Evolutionary conservation across 257 asterid genomes (phyloP).

Genomic region (Primulina tabacum): DNA sequence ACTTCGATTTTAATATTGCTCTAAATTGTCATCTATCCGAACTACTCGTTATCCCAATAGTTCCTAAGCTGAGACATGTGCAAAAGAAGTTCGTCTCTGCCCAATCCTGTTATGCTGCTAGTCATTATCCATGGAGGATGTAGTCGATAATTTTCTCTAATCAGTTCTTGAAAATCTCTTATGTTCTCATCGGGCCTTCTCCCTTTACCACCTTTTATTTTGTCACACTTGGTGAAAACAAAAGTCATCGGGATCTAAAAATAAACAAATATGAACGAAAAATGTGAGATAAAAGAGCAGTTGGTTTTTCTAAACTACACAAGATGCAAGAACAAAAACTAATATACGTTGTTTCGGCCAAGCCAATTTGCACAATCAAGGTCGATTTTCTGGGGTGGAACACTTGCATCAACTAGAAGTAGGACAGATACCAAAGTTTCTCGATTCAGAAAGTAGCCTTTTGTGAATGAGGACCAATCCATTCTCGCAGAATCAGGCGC

Average conservation of each 20-base stretch:
- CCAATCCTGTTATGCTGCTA: constrained; percentile 82
- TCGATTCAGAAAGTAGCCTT: constrained; percentile 80
- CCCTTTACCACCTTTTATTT: constrained; percentile 71
- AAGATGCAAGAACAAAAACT: constrained; percentile 12
- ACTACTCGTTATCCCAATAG: not conserved
- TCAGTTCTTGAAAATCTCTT: constrained; percentile 48
- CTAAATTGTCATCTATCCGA: no score
- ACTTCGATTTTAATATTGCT: not conserved
- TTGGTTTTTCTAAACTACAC: not conserved
- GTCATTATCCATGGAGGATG: constrained; percentile 94
- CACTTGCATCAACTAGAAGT: constrained; percentile 86
- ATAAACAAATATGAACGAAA: not conserved
- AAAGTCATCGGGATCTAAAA: constrained; percentile 81
- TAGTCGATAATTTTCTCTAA: constrained; percentile 45
- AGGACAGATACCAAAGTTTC: constrained; percentile 76
- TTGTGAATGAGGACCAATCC: constrained; percentile 96
- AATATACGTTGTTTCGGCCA: constrained; percentile 74
- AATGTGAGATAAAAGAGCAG: not conserved
- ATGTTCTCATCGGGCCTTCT: constrained; percentile 81
- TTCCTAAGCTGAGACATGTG: constrained; percentile 84
- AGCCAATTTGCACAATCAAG: constrained; percentile 99
- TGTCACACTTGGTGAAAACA: constrained; percentile 87
- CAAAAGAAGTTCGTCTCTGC: constrained; percentile 83
- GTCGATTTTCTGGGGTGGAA: constrained; percentile 93
- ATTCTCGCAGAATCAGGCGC: constrained; percentile 88